Percentiles rank a stretch among this genome's conserved stretches.
These are phyloP conservation scores for Chrysanthemum makinoi DNA, from an alignment of 129 eudicot species.

Conservation along the genomic window DNA sequence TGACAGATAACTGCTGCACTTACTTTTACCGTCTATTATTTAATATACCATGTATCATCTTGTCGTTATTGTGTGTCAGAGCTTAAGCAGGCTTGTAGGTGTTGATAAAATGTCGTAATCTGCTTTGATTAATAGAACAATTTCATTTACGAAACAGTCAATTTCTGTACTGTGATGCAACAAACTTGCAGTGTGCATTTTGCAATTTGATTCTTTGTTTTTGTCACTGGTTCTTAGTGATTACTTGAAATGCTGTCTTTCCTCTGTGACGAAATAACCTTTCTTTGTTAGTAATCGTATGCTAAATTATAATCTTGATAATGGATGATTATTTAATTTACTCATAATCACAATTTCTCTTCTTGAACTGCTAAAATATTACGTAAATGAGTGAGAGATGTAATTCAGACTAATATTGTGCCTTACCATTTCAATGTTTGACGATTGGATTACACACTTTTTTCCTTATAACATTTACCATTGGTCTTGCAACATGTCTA, in stretches of 20 bases:
- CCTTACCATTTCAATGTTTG: too few relatives aligned
- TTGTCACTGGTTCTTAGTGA: neutral
- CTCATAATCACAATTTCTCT: too few relatives aligned
- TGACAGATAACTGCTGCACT: neutral
- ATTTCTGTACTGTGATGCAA: neutral
- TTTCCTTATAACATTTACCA: too few relatives aligned
- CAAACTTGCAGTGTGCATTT: neutral
- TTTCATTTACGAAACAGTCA: neutral
- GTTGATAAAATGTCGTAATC: neutral
- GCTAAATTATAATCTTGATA: neutral
- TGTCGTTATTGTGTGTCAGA: neutral
- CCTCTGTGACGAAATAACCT: neutral
- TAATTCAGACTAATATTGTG: too few relatives aligned
- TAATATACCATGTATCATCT: neutral
- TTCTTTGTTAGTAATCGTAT: neutral
- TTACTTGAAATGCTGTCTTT: neutral
- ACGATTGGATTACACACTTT: too few relatives aligned
- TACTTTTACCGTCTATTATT: neutral
- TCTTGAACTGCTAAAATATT: too few relatives aligned
- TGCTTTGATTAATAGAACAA: neutral
- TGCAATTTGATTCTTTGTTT: neutral
- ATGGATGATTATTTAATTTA: neutral
- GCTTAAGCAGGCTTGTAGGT: conserved; percentile 1
- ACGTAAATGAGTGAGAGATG: too few relatives aligned
- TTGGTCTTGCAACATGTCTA: too few relatives aligned